Conservation (phyloP, 768 basidiomycete species). For the Goffeauzyma gilvescens region DNA sequence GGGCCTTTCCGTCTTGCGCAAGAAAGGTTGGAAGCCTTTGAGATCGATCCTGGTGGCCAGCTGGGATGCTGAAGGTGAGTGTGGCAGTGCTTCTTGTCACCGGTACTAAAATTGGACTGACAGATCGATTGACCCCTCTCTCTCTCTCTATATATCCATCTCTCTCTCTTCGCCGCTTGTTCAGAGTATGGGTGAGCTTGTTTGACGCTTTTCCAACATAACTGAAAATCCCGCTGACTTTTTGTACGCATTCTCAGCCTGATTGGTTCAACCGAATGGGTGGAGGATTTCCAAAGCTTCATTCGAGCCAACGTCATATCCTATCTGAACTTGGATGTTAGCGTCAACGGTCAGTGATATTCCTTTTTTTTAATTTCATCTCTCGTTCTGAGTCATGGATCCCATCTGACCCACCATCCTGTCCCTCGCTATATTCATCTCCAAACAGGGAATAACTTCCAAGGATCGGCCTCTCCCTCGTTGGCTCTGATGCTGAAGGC, state of each 20-base stretch:
- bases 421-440: too few species aligned
- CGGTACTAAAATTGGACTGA: too few species aligned
- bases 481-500: slow-evolving; percentile 54
- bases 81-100: slow-evolving; percentile 10
- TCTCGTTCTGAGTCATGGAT: too few species aligned
- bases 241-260: slow-evolving; percentile 14
- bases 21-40: slow-evolving; percentile 65
- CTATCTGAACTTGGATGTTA: slow-evolving; percentile 66
- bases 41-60: slow-evolving; percentile 53
- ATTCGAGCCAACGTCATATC: slow-evolving; percentile 60
- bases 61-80: slow-evolving; percentile 55
- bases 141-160: too few species aligned
- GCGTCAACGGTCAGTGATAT: too few species aligned
- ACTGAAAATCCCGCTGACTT: too few species aligned
- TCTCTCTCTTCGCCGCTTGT: background rate
- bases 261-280: slow-evolving; percentile 74
- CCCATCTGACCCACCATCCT: too few species aligned
- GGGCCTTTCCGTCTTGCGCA: slow-evolving; percentile 49
- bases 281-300: slow-evolving; percentile 74
- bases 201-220: too few species aligned
- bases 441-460: slow-evolving; percentile 48
- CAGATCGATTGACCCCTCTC: too few species aligned
- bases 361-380: too few species aligned
- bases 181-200: slow-evolving; percentile 14
- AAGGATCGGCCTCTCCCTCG: slow-evolving; percentile 52